Evolutionary conservation across 2,329 filamentous ascomycete genomes (phyloP).

Genomic region (Colletotrichum theobromicola): DNA sequence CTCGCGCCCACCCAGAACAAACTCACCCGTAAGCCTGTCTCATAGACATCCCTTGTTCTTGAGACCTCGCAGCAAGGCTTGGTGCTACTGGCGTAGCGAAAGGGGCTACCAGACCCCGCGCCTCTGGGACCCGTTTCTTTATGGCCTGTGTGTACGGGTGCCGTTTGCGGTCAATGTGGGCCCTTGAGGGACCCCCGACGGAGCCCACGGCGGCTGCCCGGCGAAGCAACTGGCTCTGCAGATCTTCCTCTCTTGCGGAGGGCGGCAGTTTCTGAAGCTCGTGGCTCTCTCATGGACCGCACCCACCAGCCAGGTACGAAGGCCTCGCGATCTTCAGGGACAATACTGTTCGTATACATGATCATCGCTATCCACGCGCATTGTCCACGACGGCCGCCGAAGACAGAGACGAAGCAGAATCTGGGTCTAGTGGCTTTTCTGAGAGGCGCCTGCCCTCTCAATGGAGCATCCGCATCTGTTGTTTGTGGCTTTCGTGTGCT

Average conservation of each 20-base stretch:
- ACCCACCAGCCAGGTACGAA: neutral
- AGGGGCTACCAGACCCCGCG: neutral
- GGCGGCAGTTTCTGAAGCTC: neutral
- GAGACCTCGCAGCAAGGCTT: neutral
- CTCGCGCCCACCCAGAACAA: neutral
- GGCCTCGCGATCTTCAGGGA: neutral
- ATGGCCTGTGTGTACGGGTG: neutral
- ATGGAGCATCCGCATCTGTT: neutral
- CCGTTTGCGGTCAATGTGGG: neutral
- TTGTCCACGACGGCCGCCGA: neutral
- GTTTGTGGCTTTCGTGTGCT: neutral
- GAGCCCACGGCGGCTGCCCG: neutral
- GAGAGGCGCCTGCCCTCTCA: neutral
- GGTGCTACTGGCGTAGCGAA: neutral
- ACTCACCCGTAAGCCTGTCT: conserved; percentile 4
- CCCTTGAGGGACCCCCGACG: neutral
- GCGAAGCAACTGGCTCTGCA: neutral
- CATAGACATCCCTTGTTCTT: neutral
- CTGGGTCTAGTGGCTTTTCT: neutral
- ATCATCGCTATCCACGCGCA: neutral
- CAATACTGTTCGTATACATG: neutral
- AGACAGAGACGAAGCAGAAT: neutral
- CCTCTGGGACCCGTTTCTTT: neutral
- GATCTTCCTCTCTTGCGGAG: neutral
- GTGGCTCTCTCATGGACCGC: neutral